These are phyloP conservation scores for Cladosporium cucumerinum DNA, from an alignment of 2,329 filamentous ascomycete species.

Conservation along the genomic window DNA sequence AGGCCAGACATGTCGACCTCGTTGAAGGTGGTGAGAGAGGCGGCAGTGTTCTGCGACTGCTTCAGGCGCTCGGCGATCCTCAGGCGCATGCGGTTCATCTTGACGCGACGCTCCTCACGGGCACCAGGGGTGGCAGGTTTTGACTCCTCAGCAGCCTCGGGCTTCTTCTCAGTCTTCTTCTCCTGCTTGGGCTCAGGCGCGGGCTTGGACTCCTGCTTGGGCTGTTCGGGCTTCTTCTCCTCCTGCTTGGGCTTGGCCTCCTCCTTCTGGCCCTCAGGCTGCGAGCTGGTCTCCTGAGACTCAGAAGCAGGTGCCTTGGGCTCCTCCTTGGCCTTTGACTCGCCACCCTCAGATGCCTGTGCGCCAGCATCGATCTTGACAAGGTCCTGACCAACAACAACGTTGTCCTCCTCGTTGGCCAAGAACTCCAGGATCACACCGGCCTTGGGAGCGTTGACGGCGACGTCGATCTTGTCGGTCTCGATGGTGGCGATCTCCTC, in stretches of 20 bases:
- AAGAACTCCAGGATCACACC: constrained; percentile 90
- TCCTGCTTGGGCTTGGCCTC: constrained; percentile 39
- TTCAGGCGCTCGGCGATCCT: constrained; percentile 96
- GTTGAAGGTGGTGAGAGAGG: constrained; percentile 96
- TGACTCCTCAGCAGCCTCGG: constrained; percentile 42
- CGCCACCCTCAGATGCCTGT: constrained; percentile 49
- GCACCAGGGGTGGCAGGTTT: constrained; percentile 53
- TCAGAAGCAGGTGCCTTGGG: constrained; percentile 58
- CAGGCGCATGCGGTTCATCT: constrained; percentile 99
- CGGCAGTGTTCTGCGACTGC: constrained; percentile 98
- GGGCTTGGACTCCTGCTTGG: constrained; percentile 32
- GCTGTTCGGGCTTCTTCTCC: constrained; percentile 37
- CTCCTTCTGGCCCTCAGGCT: constrained; percentile 51
- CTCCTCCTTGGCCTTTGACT: constrained; percentile 52
- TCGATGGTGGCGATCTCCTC: constrained; percentile 99
- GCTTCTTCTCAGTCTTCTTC: constrained; percentile 40
- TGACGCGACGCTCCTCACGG: constrained; percentile 88
- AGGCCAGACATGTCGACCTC: constrained; percentile 98
- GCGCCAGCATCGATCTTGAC: constrained; percentile 80
- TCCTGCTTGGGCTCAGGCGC: constrained; percentile 35
- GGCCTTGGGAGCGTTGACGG: constrained; percentile 88
- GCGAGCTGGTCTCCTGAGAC: constrained; percentile 55
- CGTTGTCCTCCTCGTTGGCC: constrained; percentile 90
- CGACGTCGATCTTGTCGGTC: constrained; percentile 99
- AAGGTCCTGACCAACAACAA: constrained; percentile 88